Base-by-base conservation (phyloP, 768 basidiomycete species). In the Tulasnella calospora region DNA sequence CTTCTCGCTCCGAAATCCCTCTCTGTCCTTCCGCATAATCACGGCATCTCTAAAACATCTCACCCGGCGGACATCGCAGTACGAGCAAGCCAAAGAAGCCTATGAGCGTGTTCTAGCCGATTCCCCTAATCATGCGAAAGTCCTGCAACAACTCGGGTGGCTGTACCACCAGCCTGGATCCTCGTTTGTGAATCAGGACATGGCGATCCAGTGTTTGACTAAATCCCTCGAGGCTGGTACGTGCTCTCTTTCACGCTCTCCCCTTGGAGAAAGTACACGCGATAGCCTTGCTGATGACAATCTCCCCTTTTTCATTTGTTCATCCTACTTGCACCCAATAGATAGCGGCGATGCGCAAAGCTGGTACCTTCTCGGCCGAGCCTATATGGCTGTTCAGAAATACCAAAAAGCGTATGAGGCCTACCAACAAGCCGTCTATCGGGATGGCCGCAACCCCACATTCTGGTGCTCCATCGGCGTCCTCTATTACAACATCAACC, bases 381-480 rank as follows among this genome's bases (percentile, higher is more conserved):
- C 97, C 0, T 99, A 96, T 85, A 99, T 99, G 96, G 94, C 96
- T 21, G 95, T 94, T 23, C 94, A 94, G 84, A 97, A 98, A 84
- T 98, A 98, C 87, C 98, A 98, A 88, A 98, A 98, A 84, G 98
- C 98, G 23, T 99, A 99, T 86, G 97, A 99, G 84, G 96, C 96
- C 0, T 99, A 99, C 83, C 98, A 99, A 82, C 98, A 99, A 84
- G 97, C 98, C 27, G 96, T 99, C 23, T 99, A 99, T 85, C 94
- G 97, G 75, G 98, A 99, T 82, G 98, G 97, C 30, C 94, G 96
- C 79, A 99, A 99, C 83, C 98, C 98, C 0, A 98, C 98, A 0
- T 99, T 98, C 85, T 99, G 98, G 98, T 99, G 97, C 84, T 97
- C 95, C 33, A 99, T 99, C 82, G 98, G 98, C 71, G 98, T 99